Conservation (phyloP, 352 stramenopile species). For the Globisporangium rhizosaccharum region DNA sequence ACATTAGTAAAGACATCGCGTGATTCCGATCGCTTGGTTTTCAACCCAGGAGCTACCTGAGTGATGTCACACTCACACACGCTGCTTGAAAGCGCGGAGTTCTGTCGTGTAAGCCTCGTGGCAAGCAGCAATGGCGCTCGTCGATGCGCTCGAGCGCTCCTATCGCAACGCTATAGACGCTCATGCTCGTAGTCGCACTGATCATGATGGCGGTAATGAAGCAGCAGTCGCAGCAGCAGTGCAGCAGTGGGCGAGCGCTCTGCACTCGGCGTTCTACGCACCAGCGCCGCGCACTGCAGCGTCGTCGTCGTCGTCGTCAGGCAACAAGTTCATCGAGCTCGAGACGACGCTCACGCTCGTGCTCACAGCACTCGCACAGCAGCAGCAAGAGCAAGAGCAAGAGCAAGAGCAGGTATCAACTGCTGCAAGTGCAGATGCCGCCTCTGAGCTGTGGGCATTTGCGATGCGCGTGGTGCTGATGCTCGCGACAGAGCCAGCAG, state of each 20-base stretch:
- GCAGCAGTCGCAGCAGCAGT: neutral
- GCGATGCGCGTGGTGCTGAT: conserved; percentile 31
- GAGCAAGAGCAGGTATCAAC: neutral
- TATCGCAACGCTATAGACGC: neutral
- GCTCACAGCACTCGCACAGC: conserved; percentile 11
- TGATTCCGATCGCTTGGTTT: neutral
- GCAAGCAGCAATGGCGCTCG: neutral
- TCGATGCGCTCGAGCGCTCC: conserved; percentile 4
- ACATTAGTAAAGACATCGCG: neutral
- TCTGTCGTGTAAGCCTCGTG: neutral
- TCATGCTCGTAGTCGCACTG: neutral
- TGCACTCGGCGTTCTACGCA: conserved; percentile 30
- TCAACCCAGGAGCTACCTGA: too few species aligned
- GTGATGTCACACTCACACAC: too few species aligned
- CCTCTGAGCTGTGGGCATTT: conserved; percentile 30
- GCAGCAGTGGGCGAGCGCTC: conserved; percentile 17
- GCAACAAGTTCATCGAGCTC: conserved; percentile 51
- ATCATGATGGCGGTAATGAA: neutral
- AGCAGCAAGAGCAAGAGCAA: conserved; percentile 7
- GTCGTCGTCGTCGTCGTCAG: too few species aligned
- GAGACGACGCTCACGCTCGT: conserved; percentile 26
- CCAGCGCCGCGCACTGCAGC: conserved; percentile 9
- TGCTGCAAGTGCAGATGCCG: neutral
- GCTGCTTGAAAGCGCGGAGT: too few species aligned
- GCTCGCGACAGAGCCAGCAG: conserved; percentile 18